These are phyloP conservation scores for Tetrapyrgos nigripes DNA, from an alignment of 1,284 basidiomycete genomes.

Conservation along the genomic window DNA sequence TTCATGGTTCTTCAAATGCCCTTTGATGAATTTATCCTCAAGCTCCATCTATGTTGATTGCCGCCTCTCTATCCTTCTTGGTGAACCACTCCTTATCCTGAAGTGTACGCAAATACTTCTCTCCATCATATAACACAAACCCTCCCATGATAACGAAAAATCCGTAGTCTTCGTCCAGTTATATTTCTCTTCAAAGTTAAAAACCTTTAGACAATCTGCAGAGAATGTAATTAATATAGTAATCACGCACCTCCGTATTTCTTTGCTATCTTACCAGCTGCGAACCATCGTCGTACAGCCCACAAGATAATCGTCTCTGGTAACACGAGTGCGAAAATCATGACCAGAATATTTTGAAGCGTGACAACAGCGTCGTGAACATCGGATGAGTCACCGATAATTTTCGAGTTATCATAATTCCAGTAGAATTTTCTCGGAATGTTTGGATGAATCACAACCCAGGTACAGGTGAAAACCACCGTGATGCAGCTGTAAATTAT, in stretches of 20 bases:
- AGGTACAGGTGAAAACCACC: slow-evolving; percentile 40
- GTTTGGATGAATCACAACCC: slow-evolving; percentile 44
- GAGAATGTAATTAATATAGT: background rate
- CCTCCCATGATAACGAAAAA: slow-evolving; percentile 39
- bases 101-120: slow-evolving; percentile 18
- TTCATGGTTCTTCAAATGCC: too few relatives aligned
- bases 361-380: background rate
- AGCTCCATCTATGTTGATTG: background rate
- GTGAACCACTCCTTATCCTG: background rate
- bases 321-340: slow-evolving; percentile 31
- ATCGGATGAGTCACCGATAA: background rate
- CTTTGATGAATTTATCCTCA: background rate
- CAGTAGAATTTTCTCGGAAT: slow-evolving; percentile 23
- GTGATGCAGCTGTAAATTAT: slow-evolving; percentile 40
- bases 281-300: slow-evolving; percentile 34
- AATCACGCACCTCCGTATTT: background rate
- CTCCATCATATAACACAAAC: slow-evolving; percentile 26
- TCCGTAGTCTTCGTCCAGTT: slow-evolving; percentile 33
- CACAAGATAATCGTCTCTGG: slow-evolving; percentile 38
- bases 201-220: background rate
- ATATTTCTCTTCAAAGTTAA: background rate
- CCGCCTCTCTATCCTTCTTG: background rate
- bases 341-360: slow-evolving; percentile 21
- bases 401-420: background rate
- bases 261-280: slow-evolving; percentile 23